Evolutionary conservation across 2,329 filamentous ascomycete genomes (phyloP).

Genomic region (Diplodia intermedia): DNA sequence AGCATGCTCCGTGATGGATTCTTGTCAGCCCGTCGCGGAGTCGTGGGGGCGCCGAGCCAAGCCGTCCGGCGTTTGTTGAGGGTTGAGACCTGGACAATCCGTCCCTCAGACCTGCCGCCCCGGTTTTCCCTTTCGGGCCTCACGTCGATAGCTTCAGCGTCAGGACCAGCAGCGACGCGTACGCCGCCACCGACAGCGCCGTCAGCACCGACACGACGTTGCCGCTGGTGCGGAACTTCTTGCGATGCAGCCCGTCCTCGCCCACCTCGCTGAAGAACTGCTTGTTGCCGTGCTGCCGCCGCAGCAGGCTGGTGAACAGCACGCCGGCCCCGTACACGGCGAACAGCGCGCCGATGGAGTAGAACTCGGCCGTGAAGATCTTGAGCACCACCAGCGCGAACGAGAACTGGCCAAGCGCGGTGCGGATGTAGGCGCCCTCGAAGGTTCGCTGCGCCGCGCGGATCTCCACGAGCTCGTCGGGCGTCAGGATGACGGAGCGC

Average conservation of each 20-base stretch:
- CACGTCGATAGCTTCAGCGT: slow-evolving; percentile 53
- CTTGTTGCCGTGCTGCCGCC: slow-evolving; percentile 87
- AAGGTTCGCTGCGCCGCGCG: slow-evolving; percentile 95
- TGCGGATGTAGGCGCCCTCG: slow-evolving; percentile 95
- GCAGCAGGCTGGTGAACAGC: slow-evolving; percentile 80
- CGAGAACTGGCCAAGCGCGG: slow-evolving; percentile 91
- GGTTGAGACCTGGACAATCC: slow-evolving; percentile 21
- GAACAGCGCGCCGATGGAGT: slow-evolving; percentile 94
- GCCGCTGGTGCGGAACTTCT: slow-evolving; percentile 70
- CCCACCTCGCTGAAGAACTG: slow-evolving; percentile 81
- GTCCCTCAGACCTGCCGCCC: background rate
- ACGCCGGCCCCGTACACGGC: slow-evolving; percentile 89
- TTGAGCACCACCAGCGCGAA: slow-evolving; percentile 94
- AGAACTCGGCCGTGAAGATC: slow-evolving; percentile 97
- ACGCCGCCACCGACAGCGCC: slow-evolving; percentile 67
- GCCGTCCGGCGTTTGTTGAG: slow-evolving; percentile 26
- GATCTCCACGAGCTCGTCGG: slow-evolving; percentile 88
- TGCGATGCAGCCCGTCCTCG: slow-evolving; percentile 65
- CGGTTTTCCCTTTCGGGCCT: background rate
- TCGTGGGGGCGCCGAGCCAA: slow-evolving; percentile 26
- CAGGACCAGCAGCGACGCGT: slow-evolving; percentile 65
- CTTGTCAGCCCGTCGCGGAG: slow-evolving; percentile 23
- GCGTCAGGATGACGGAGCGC: slow-evolving; percentile 79
- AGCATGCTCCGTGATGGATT: slow-evolving; percentile 24
- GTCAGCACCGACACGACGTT: slow-evolving; percentile 70